Evolutionary conservation across 495 filamentous ascomycete genomes (phyloP).

Genomic region (Parathielavia appendiculata): DNA sequence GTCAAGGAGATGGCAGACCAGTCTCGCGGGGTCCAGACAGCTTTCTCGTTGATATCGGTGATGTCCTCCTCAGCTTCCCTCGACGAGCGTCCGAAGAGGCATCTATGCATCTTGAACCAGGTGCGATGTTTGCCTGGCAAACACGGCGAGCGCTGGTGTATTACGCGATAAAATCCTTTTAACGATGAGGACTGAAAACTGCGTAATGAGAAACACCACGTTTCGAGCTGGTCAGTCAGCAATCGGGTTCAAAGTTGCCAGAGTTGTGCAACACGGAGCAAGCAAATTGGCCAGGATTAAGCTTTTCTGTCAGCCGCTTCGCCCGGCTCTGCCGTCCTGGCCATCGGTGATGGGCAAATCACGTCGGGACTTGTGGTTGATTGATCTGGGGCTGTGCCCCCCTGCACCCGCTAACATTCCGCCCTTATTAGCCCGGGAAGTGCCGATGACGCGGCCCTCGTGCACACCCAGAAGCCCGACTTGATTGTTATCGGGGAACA

Average conservation of each 20-base stretch:
- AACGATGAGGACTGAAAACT: no score
- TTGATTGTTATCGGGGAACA: background rate
- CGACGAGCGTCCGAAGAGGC: background rate
- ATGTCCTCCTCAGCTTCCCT: background rate
- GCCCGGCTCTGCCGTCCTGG: background rate
- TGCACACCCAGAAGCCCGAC: background rate
- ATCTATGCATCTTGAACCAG: conserved; percentile 7
- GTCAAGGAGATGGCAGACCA: conserved; percentile 12
- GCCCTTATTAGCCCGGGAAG: conserved; percentile 8
- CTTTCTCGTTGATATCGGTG: conserved; percentile 52
- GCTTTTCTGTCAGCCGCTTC: background rate
- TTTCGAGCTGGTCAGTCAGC: background rate
- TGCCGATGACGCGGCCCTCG: conserved; percentile 20
- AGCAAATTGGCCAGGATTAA: background rate
- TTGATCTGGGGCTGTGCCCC: conserved; percentile 18
- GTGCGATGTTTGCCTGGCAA: background rate
- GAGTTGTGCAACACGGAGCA: background rate
- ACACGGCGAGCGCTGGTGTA: background rate
- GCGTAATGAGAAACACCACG: no score
- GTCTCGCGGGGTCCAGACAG: conserved; percentile 46
- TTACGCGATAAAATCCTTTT: no score
- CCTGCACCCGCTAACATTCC: background rate
- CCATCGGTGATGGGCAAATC: background rate
- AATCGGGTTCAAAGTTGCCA: background rate
- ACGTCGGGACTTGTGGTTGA: background rate